Conservation (phyloP, 768 basidiomycete species). For the Podaxis sp. region DNA sequence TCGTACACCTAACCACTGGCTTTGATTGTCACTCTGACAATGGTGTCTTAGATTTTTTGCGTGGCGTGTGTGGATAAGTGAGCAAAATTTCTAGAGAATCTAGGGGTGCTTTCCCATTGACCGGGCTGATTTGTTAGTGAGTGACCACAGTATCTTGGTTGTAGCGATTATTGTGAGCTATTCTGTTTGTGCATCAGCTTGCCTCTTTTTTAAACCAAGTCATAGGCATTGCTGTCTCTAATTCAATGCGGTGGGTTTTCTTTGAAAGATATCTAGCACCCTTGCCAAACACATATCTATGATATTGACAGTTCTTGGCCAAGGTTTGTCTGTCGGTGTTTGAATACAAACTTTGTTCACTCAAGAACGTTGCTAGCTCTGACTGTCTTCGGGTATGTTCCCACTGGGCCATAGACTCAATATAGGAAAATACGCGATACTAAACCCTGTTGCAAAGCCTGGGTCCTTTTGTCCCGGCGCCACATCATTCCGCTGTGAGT, state of each 20-base stretch:
- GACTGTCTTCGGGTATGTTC: background rate
- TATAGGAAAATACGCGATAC: background rate
- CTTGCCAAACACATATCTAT: background rate
- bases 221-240: background rate
- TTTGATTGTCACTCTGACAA: background rate
- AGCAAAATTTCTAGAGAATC: background rate
- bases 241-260: background rate
- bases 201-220: background rate
- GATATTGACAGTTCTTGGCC: background rate
- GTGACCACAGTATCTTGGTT: background rate
- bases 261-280: background rate
- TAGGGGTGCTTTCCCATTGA: background rate
- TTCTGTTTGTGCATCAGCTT: background rate
- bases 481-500: background rate
- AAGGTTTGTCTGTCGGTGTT: background rate
- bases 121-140: background rate
- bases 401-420: background rate
- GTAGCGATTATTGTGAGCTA: background rate
- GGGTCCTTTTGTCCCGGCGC: background rate
- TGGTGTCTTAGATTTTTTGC: conserved; percentile 12
- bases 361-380: background rate
- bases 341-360: background rate
- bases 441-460: background rate
- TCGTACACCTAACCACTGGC: background rate
- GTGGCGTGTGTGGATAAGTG: conserved; percentile 19